phyloP scores from a whole-genome alignment of 2,329 filamentous ascomycete genomes.

The Lomentospora prolificans region DNA sequence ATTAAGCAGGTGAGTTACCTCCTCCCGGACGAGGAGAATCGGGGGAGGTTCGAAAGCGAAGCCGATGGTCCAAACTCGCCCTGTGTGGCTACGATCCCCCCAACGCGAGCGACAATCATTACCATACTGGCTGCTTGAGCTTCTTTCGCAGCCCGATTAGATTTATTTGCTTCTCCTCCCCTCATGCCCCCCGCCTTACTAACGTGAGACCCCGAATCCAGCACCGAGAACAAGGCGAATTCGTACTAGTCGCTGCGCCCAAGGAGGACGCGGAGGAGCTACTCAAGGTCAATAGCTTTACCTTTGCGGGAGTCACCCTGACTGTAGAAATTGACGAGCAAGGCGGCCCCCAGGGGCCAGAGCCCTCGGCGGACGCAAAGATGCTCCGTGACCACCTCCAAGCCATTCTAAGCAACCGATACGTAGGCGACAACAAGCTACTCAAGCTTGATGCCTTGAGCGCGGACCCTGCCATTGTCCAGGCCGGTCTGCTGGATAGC shows the following conservation, averaged over 20 bases:
- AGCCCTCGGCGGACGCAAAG: constrained; percentile 40
- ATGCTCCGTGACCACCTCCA: constrained; percentile 62
- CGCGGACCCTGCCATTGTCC: constrained; percentile 59
- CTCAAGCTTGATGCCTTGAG: constrained; percentile 74
- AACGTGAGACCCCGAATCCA: constrained; percentile 55
- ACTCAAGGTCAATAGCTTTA: constrained; percentile 57
- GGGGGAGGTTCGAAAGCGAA: constrained; percentile 9
- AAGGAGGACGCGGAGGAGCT: constrained; percentile 55
- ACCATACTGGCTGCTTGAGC: constrained; percentile 26
- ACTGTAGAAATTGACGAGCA: constrained; percentile 23
- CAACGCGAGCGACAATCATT: constrained; percentile 27
- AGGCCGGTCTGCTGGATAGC: constrained; percentile 66
- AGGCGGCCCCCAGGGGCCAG: constrained; percentile 33
- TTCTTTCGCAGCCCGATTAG: constrained; percentile 12
- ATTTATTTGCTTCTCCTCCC: not conserved
- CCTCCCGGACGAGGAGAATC: constrained; percentile 2
- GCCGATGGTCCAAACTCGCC: constrained; percentile 9
- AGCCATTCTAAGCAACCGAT: constrained; percentile 63
- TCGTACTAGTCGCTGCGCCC: constrained; percentile 56
- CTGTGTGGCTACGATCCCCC: not conserved
- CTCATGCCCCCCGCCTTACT: constrained; percentile 36
- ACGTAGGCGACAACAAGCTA: constrained; percentile 60
- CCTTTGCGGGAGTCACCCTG: constrained; percentile 56
- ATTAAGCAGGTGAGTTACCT: constrained; percentile 67
- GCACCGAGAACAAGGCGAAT: constrained; percentile 52